A percentile compares a stretch with the other conserved stretches of the same genome.
phyloP scores from a whole-genome alignment of 164 flowering plant genomes.

The Warburgia ugandensis region DNA sequence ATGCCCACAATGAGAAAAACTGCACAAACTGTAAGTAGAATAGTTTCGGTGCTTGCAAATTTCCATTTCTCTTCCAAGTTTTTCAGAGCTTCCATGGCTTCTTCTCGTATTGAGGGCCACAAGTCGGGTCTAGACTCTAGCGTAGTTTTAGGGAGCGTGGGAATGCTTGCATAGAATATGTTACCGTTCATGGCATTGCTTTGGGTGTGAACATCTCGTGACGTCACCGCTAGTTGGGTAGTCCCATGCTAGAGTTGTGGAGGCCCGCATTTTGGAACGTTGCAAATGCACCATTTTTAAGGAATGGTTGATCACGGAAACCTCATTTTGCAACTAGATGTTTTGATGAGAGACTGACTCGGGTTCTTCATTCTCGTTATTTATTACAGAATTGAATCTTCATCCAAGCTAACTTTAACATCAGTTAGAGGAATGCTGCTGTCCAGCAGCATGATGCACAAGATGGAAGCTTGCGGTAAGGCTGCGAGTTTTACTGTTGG shows the following conservation, averaged over 20 bases:
- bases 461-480: too few relatives aligned
- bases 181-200: neutral
- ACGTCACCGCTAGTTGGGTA: conserved; percentile 10
- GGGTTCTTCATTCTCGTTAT: too few relatives aligned
- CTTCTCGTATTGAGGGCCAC: neutral
- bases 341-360: too few relatives aligned
- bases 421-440: too few relatives aligned
- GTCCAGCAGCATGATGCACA: too few relatives aligned
- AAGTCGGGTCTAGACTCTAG: too few relatives aligned
- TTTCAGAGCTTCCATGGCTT: conserved; percentile 63
- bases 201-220: conserved; percentile 3
- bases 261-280: neutral
- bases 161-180: neutral
- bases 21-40: conserved; percentile 29
- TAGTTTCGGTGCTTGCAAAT: conserved; percentile 41
- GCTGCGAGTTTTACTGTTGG: too few relatives aligned
- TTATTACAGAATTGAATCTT: too few relatives aligned
- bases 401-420: too few relatives aligned
- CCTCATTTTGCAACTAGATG: too few relatives aligned
- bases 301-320: too few relatives aligned
- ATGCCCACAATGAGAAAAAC: conserved; percentile 28
- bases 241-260: neutral
- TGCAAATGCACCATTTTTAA: too few relatives aligned
- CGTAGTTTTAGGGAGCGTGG: neutral
- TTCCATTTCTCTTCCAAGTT: conserved; percentile 54